Conservation (phyloP, 129 eudicot species). For the Saussurea involucrata region DNA sequence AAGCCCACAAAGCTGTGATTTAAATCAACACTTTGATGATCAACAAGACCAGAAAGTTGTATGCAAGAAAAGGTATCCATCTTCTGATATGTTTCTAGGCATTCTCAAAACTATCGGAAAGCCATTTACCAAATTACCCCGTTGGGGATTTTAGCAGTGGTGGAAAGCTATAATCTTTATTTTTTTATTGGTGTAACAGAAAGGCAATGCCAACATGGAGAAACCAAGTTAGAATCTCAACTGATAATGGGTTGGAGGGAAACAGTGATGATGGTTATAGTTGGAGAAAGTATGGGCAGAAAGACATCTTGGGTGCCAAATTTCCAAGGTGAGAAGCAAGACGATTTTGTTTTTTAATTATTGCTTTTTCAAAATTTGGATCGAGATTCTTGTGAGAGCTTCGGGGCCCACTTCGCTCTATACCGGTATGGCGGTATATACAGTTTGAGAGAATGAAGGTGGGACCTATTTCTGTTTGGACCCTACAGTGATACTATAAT, state of each 20-base stretch:
- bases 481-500: not conserved
- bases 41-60: conserved; percentile 33
- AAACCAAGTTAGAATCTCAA: conserved; percentile 55
- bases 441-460: not conserved
- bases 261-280: conserved; percentile 79
- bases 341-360: not conserved
- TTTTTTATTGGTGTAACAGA: conserved; percentile 39
- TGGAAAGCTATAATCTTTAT: conserved; percentile 8
- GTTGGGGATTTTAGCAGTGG: not conserved
- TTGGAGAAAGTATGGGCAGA: conserved; percentile 99
- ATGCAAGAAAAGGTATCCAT: conserved; percentile 63
- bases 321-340: conserved; percentile 59
- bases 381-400: not conserved
- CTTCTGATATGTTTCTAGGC: no score
- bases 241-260: conserved; percentile 73
- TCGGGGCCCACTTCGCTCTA: not conserved
- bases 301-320: conserved; percentile 84
- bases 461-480: conserved; percentile 1
- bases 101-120: not conserved
- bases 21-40: conserved; percentile 18
- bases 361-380: not conserved
- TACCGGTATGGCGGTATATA: not conserved
- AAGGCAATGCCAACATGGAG: conserved; percentile 75
- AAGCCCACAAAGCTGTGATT: conserved; percentile 55
- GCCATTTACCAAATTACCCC: not conserved